Base-by-base conservation (phyloP, 176 grass and related monocot species). In the Oryza brachyantha region DNA sequence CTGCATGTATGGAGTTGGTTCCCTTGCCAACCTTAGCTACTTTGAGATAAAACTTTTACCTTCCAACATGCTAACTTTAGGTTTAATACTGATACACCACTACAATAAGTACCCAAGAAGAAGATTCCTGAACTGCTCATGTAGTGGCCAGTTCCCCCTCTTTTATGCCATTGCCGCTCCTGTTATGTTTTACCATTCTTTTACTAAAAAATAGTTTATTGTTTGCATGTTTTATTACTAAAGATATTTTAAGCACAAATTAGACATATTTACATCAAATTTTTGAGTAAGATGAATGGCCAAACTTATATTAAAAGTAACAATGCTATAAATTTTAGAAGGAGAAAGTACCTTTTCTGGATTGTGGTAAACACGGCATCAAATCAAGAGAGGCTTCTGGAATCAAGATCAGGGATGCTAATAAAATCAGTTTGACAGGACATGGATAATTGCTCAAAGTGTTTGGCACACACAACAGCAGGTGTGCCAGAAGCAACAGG, bases 71-170 rank as follows among this genome's bases (percentile, higher is more conserved):
- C 73, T 14, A 45, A 40, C 74, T 70, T 84, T 61, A 62, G 37
- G 39, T 6, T 24, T 46, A 36, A 3, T 16, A 55, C 32, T 38
- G 41, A 36, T 26, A 48, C 8, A 9, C 34, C 61, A 8, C 48
- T 59, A 50, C 35, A 9, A 59, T 35, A 45, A 64, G 73, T 65
- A 36, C 63, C 45, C 66, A 68, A 34, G 40, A 52, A 6, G 66
- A 48, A 9, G 76, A 48, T 81, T 32, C 78, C 36, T 48, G 74
- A 87, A 71, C 79, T 48, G 73, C 46, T 77, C 45, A 13, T 78
- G 37, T 43, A 73, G 43, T 31, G 73, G 82, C 66, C 3, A 29
- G 61, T 61, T 68, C 14, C 46, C 32, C 26, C n/a, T n/a, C n/a
- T n/a, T n/a, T n/a, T n/a, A n/a, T n/a, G n/a, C n/a, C n/a, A n/a